Evolutionary conservation across 352 stramenopile species (phyloP), one percentile per base, ranked within the genome.

Genomic region (Phytophthora capsici): DNA sequence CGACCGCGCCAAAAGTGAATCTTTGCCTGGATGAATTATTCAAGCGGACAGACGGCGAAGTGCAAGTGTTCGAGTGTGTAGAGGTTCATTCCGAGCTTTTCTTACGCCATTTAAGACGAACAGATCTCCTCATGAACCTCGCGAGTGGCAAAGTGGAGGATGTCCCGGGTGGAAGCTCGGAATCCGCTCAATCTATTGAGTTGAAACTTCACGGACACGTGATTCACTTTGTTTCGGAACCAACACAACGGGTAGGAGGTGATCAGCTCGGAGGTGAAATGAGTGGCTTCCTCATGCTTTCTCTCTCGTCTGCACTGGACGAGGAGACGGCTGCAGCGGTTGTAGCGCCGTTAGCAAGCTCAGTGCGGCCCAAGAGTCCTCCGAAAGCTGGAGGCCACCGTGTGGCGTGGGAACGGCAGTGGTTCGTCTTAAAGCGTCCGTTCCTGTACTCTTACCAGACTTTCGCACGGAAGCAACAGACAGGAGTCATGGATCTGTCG

Each of bases 381-480:
- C 16, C 47, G 1, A 71, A 59, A 57, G n/a, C 34, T 47, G 49
- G 30, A 3, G 37, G 19, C 25, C 32, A 69, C 22, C 58, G 40
- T 17, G 16, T 19, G 7, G 61, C 48, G 6, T 95, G 86, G 82
- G 75, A 93, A 22, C 71, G 86, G 0, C 83, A 86, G 30, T 95
- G 84, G 86, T 91, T 95, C 38, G 86, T 95, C 22, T 63, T 95
- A 43, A 89, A 91, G 48, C 73, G 79, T 1, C 86, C 86, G 20
- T 93, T 95, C 53, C 64, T 95, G 26, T 93, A 92, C 55, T 70
- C 62, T 1, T 94, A 91, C 69, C 78, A 87, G 63, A 87, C 66
- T 49, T 90, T 91, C 32, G 81, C 82, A 0, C 69, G 75, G 14
- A 88, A 92, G 38, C 76, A 88, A 12, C 71, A 89, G 41, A 77